These are phyloP conservation scores for Climacium dendroides DNA, from an alignment of 225 moss, liverwort and hornwort species.

Conservation along the genomic window DNA sequence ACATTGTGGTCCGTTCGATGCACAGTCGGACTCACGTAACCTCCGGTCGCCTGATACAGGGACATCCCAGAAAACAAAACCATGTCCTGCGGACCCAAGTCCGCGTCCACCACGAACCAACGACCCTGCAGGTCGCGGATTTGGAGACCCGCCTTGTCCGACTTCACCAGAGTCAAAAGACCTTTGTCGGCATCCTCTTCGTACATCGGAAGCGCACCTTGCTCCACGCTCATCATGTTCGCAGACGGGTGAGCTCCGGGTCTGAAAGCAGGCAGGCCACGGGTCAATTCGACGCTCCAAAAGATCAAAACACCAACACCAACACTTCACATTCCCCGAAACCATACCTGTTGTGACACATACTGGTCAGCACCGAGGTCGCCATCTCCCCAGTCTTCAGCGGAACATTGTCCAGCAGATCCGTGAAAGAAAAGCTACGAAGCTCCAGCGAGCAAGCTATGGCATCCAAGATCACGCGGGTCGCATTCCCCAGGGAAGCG, in stretches of 20 bases:
- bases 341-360: conserved; percentile 52
- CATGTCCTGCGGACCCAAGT: conserved; percentile 80
- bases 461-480: conserved; percentile 79
- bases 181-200: conserved; percentile 92
- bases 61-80: conserved; percentile 76
- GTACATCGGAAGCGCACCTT: conserved; percentile 67
- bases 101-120: conserved; percentile 83
- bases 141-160: conserved; percentile 86
- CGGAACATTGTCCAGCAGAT: conserved; percentile 89
- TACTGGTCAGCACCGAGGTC: conserved; percentile 69
- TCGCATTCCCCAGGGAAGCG: conserved; percentile 58
- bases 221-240: conserved; percentile 44
- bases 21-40: conserved; percentile 68
- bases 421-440: conserved; percentile 83
- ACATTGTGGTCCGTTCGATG: conserved; percentile 65
- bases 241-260: conserved; percentile 71
- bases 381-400: conserved; percentile 73
- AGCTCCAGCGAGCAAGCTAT: conserved; percentile 89
- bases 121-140: conserved; percentile 77
- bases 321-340: neutral
- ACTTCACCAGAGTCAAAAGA: conserved; percentile 78
- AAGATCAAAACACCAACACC: neutral
- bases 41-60: conserved; percentile 75
- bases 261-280: conserved; percentile 12
- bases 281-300: neutral